Evolutionary conservation across 371 early-diverging fungal species (phyloP).

Genomic region (Mortierella sp.): DNA sequence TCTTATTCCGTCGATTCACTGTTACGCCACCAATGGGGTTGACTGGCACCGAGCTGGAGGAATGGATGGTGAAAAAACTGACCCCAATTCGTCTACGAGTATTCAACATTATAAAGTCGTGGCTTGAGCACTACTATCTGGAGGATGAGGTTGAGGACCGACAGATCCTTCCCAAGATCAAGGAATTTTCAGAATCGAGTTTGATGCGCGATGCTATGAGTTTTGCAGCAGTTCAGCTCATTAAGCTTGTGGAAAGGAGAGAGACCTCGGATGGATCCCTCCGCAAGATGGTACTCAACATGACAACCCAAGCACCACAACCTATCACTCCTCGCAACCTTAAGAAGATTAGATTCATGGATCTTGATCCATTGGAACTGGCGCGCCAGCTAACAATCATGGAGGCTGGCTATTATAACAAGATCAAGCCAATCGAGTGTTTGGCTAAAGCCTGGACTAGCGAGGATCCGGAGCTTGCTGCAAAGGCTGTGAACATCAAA

Average conservation of each 20-base stretch:
- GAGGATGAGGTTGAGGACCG: conserved; percentile 83
- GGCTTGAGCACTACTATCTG: conserved; percentile 90
- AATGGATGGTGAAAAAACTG: conserved; percentile 89
- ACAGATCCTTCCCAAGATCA: conserved; percentile 69
- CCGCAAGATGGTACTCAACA: conserved; percentile 74
- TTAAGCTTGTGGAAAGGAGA: conserved; percentile 78
- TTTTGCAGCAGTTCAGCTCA: conserved; percentile 77
- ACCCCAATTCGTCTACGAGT: conserved; percentile 90
- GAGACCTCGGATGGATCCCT: conserved; percentile 68
- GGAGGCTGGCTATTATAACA: conserved; percentile 84
- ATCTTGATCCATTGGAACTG: conserved; percentile 93
- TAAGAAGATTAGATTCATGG: conserved; percentile 78
- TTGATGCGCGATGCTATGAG: conserved; percentile 81
- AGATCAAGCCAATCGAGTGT: conserved; percentile 89
- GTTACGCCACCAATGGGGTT: conserved; percentile 80
- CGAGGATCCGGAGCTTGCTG: conserved; percentile 70
- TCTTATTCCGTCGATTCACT: conserved; percentile 79
- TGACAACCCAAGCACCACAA: conserved; percentile 69
- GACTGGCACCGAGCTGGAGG: conserved; percentile 72
- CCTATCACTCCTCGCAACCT: conserved; percentile 81
- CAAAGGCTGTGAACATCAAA: conserved; percentile 75
- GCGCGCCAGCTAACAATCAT: conserved; percentile 95
- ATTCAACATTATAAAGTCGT: conserved; percentile 88
- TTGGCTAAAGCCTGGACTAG: conserved; percentile 91
- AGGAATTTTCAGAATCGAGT: conserved; percentile 71